Conservation (phyloP, 2,329 filamentous ascomycete species). For the Incumbomyces lentus region DNA sequence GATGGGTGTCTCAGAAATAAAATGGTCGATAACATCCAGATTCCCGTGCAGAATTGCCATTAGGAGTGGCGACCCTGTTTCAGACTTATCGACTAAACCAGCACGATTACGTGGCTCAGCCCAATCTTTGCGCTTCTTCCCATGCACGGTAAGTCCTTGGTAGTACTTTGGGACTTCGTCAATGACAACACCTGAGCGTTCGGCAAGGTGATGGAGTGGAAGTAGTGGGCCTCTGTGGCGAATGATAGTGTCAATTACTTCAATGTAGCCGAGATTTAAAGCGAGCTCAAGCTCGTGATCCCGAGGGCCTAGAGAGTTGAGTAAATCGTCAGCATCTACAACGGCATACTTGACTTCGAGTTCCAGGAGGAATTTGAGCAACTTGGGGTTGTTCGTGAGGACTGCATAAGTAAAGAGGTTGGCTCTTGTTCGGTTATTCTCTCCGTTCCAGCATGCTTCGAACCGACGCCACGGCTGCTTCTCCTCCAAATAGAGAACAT, state of each 20-base stretch:
- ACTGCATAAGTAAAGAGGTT: conserved; percentile 38
- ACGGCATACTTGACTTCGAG: conserved; percentile 37
- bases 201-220: conserved; percentile 56
- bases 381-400: conserved; percentile 41
- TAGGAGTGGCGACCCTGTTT: conserved; percentile 26
- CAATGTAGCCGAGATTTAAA: conserved; percentile 39
- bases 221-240: conserved; percentile 57
- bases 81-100: conserved; percentile 8
- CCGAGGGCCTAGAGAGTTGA: background rate
- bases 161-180: conserved; percentile 61
- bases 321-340: conserved; percentile 12
- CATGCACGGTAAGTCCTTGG: conserved; percentile 65
- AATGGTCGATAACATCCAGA: conserved; percentile 65
- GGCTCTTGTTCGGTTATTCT: background rate
- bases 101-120: conserved; percentile 33
- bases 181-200: conserved; percentile 53
- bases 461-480: conserved; percentile 17
- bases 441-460: conserved; percentile 7
- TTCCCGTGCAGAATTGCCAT: conserved; percentile 34
- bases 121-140: conserved; percentile 67
- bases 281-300: conserved; percentile 30
- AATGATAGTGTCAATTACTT: conserved; percentile 55
- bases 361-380: conserved; percentile 50
- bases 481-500: background rate
- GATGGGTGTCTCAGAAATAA: conserved; percentile 59